Conservation (phyloP, 257 asterid genomes). For the Schizonepeta tenuifolia region DNA sequence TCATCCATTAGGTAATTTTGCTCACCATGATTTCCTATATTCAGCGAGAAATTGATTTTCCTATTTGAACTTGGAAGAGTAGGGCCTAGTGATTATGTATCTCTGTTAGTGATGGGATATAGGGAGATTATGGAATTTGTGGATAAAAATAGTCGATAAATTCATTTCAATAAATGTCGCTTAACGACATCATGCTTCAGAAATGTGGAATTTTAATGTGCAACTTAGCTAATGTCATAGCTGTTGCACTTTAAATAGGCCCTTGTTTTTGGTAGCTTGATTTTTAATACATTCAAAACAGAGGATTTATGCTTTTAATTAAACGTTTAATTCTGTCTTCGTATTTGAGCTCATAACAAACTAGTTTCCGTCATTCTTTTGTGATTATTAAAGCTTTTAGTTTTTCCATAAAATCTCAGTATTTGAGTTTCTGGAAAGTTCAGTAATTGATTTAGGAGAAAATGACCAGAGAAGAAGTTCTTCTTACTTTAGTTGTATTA, state of each 20-base stretch:
- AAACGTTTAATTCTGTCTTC: not conserved
- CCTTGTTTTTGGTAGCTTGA: not conserved
- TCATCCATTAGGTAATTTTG: conserved; percentile 55
- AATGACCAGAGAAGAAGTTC: not conserved
- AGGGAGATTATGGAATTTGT: not conserved
- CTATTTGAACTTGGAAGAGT: not conserved
- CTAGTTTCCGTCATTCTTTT: not conserved
- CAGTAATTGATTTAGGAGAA: not conserved
- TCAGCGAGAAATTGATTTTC: not conserved
- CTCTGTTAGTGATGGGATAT: not conserved
- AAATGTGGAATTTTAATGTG: not conserved
- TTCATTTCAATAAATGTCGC: not conserved
- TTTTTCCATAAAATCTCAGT: not conserved
- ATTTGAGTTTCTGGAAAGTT: not conserved
- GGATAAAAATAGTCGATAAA: not conserved
- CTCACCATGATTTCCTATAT: not conserved
- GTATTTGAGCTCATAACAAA: not conserved
- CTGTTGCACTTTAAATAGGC: not conserved
- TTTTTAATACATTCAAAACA: not conserved
- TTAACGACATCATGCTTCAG: not conserved
- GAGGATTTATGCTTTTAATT: not conserved
- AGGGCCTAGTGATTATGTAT: not conserved
- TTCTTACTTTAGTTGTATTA: too few relatives aligned
- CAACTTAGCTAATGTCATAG: not conserved
- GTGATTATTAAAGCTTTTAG: conserved; percentile 5